Evolutionary conservation across 2,329 filamentous ascomycete genomes (phyloP), one percentile per base, ranked within the genome.

Genomic region (Xylaria sp.): DNA sequence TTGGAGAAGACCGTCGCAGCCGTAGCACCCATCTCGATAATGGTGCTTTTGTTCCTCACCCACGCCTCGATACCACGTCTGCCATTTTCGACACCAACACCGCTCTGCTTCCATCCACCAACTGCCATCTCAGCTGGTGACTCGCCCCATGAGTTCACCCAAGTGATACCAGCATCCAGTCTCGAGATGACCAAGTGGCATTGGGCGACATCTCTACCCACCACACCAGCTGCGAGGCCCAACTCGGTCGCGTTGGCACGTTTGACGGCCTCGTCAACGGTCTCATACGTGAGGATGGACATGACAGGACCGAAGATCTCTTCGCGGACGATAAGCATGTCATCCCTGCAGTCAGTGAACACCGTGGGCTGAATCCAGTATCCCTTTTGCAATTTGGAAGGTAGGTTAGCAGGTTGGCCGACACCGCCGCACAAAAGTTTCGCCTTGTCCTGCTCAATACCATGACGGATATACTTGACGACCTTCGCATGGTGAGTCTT

Each of bases 101-200:
- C 92, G 71, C 91, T 95, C 80, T 89, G 82, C 79, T 96, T 96
- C 92, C 91, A 96, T 0, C 91, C 91, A 8, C 91, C 91, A 0
- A 96, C 91, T 2, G 89, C 88, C 92, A 96, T 96, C 78, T 96
- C 91, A 0, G 92, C 90, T 0, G 91, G 91, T 53, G 83, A 88
- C 77, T 96, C 91, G n/a, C 92, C 91, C 92, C 92, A 96, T 0
- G 90, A 92, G 73, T 96, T 96, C 55, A 96, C 81, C 91, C 91
- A 96, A 1, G 90, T 95, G 69, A 96, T 96, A 39, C 91, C 91
- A 0, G 91, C 91, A 70, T 95, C 82, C 4, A 96, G 77, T 69
- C 84, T 80, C 23, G 83, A 80, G 48, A 93, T 80, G 0, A 93
- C 83, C 49, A 83, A 78, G 69, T 96, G 90, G 58, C 89, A 91